Conservation (phyloP, 305 asterid genomes). For the Stenogyne calaminthoides region DNA sequence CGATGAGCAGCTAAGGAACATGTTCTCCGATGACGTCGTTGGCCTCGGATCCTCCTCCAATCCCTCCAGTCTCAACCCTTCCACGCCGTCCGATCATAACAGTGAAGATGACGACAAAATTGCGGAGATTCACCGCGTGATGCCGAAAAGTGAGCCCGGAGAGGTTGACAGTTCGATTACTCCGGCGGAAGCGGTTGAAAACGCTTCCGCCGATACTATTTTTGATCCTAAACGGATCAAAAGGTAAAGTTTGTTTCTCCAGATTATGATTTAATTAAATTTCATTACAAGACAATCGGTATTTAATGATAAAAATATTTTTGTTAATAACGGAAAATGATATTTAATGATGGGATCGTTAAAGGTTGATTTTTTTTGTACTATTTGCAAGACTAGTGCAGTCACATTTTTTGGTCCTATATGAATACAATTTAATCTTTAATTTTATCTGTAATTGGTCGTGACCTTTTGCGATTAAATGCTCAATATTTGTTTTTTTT, state of each 20-base stretch:
- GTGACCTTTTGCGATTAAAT: too few relatives aligned
- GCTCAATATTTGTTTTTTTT: too few relatives aligned
- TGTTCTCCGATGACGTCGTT: neutral
- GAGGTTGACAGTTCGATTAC: conserved; percentile 38
- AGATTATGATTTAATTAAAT: too few relatives aligned
- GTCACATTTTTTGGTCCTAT: neutral
- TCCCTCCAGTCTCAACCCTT: conserved; percentile 53
- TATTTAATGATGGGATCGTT: too few relatives aligned
- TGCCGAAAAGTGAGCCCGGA: neutral
- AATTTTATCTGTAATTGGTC: too few relatives aligned
- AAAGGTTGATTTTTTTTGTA: too few relatives aligned
- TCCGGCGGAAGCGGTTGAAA: neutral
- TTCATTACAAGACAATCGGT: too few relatives aligned
- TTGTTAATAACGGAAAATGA: too few relatives aligned
- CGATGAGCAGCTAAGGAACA: neutral
- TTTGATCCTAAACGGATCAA: conserved; percentile 86
- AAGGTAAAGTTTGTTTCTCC: conserved; percentile 49
- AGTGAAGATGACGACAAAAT: conserved; percentile 42
- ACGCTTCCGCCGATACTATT: conserved; percentile 27
- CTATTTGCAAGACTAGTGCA: neutral
- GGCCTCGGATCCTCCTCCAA: conserved; percentile 42
- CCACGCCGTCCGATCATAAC: conserved; percentile 76
- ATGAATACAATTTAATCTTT: too few relatives aligned
- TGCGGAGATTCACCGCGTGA: conserved; percentile 29
- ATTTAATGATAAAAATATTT: too few relatives aligned